Base-by-base conservation (phyloP, 805 yeast genomes). In the Lachancea mirantina region DNA sequence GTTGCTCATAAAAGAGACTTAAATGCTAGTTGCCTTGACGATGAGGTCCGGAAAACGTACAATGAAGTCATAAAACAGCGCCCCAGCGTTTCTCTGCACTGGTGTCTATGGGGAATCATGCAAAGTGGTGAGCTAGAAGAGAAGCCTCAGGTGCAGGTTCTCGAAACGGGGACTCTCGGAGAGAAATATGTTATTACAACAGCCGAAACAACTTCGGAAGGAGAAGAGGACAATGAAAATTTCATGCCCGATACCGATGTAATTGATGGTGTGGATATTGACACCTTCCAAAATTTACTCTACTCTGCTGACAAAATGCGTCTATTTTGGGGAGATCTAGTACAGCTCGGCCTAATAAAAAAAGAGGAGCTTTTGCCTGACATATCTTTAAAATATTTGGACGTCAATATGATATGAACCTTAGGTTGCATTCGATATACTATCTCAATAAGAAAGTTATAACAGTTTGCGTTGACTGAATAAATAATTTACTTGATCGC, bases 91-190 rank as follows among this genome's bases (percentile, higher is more conserved):
- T 80, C 80, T 30, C 65, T 83, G 7, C 74, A 70, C 50, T 89
- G 98, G 98, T 70, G 80, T 4, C 52, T 88, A 17, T 89, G 98
- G 98, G 97, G 95, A 1, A 68, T 92, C 26, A 71, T 92, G 20
- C 94, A 84, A 55, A 76, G 80, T 43, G 85, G 74, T 11, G 53
- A 58, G 37, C 36, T 61, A 25, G 29, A 36, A 4, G 36, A 34
- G 4, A 28, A 26, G 2, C 19, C 19, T 2, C 25, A 40, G 11
- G 46, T 57, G 34, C 60, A 52, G 17, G 50, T 52, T 10, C 53
- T 60, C 19, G 70, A 64, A 35, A 46, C 63, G n/a, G 84, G 82
- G 4, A 65, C 81, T 19, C 74, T 71, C 37, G 74, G 77, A 28
- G 73, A 73, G 39, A 60, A 55, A 14, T 74, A 74, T 47, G 62